These are phyloP conservation scores for Penicillium nucicola DNA, from an alignment of 495 filamentous ascomycete species.

Conservation along the genomic window DNA sequence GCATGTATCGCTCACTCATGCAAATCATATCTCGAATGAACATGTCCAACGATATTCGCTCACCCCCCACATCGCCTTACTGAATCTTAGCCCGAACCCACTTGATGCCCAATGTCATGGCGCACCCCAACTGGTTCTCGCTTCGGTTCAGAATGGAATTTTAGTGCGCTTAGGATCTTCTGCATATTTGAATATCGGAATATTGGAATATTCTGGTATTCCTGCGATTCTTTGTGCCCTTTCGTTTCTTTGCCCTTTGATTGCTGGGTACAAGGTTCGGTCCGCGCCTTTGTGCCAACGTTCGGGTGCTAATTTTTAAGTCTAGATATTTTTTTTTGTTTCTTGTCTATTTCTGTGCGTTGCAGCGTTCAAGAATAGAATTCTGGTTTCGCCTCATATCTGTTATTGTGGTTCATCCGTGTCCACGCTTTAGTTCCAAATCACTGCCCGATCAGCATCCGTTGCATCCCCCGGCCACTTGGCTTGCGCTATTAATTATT, in stretches of 20 bases:
- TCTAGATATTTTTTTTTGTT: constrained; percentile 7
- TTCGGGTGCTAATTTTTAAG: constrained; percentile 9
- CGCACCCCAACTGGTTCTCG: constrained; percentile 30
- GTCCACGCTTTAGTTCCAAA: constrained; percentile 22
- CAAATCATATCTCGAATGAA: constrained; percentile 25
- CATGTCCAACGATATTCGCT: constrained; percentile 33
- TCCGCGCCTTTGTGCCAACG: constrained; percentile 15
- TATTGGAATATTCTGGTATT: constrained; percentile 22
- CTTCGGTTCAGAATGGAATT: constrained; percentile 23
- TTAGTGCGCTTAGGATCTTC: constrained; percentile 9
- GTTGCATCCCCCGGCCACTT: constrained; percentile 4
- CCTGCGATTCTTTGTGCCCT: constrained; percentile 18
- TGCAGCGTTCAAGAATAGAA: constrained; percentile 21
- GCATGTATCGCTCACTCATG: constrained; percentile 15
- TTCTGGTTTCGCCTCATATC: constrained; percentile 23
- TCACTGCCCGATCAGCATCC: constrained; percentile 20
- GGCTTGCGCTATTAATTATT: constrained; percentile 11
- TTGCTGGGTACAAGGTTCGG: constrained; percentile 35
- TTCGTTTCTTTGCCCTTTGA: constrained; percentile 6
- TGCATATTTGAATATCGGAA: constrained; percentile 11
- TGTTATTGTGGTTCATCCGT: constrained; percentile 38
- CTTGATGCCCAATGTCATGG: constrained; percentile 46
- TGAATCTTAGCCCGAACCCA: constrained; percentile 20
- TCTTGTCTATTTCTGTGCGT: constrained; percentile 5
- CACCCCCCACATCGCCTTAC: constrained; percentile 19